Percentiles rank a stretch among this genome's conserved stretches.
Evolutionary conservation across 1,284 basidiomycete genomes (phyloP).

Genomic region (Pholiota adiposa): DNA sequence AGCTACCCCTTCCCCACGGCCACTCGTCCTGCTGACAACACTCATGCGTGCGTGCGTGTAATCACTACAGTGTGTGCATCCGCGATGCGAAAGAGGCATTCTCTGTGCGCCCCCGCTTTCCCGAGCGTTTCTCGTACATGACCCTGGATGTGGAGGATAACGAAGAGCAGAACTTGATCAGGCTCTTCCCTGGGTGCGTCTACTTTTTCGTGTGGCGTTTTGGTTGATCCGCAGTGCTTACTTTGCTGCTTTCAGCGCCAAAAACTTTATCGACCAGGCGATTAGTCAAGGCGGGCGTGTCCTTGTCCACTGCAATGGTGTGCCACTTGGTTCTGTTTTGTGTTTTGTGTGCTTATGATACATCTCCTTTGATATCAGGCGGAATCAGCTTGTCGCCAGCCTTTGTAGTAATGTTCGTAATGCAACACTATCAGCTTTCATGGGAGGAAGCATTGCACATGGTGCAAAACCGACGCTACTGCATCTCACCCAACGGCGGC

Average conservation of each 20-base stretch:
- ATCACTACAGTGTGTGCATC: slow-evolving; percentile 73
- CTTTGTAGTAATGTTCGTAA: slow-evolving; percentile 91
- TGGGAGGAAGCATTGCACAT: slow-evolving; percentile 86
- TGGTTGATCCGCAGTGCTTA: background rate
- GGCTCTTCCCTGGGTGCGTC: slow-evolving; percentile 76
- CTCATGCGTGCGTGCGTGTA: slow-evolving; percentile 11
- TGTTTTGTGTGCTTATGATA: background rate
- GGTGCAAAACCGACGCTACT: slow-evolving; percentile 90
- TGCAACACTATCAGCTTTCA: slow-evolving; percentile 79
- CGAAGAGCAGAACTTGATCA: slow-evolving; percentile 89
- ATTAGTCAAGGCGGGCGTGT: slow-evolving; percentile 73
- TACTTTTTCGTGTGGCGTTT: background rate
- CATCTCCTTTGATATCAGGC: slow-evolving; percentile 46
- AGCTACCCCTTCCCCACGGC: background rate
- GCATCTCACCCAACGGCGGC: slow-evolving; percentile 87
- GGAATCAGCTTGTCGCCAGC: slow-evolving; percentile 88
- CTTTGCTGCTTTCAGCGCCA: slow-evolving; percentile 55
- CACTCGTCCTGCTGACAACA: background rate
- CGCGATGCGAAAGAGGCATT: slow-evolving; percentile 87
- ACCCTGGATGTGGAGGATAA: slow-evolving; percentile 89
- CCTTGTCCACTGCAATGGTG: slow-evolving; percentile 91
- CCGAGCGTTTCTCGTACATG: slow-evolving; percentile 79
- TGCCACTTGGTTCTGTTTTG: slow-evolving; percentile 23
- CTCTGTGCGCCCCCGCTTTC: slow-evolving; percentile 86
- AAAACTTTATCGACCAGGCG: slow-evolving; percentile 76